A percentile compares a stretch with the other conserved stretches of the same genome.
phyloP scores from a whole-genome alignment of 768 basidiomycete species.

The Podaxis pistillaris region DNA sequence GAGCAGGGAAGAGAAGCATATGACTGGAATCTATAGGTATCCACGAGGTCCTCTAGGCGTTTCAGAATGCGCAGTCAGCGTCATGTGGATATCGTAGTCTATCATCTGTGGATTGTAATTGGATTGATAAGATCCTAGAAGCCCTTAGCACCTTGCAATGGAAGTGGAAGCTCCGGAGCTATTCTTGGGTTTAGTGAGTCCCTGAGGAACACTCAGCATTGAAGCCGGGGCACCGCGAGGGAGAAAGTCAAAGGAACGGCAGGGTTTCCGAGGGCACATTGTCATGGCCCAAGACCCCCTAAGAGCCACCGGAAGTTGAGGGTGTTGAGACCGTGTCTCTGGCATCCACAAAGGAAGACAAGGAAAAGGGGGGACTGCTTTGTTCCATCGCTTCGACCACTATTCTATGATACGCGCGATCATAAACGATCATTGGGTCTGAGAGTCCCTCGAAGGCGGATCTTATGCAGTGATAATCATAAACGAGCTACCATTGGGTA shows the following conservation, averaged over 20 bases:
- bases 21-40: background rate
- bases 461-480: background rate
- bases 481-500: background rate
- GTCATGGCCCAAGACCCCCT: background rate
- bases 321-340: background rate
- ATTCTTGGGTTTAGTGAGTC: background rate
- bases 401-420: background rate
- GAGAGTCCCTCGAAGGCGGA: background rate
- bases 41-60: background rate
- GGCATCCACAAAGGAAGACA: background rate
- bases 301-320: background rate
- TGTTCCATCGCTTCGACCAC: background rate
- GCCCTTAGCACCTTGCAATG: background rate
- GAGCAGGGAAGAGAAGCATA: background rate
- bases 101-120: background rate
- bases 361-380: background rate
- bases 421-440: background rate
- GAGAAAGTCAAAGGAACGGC: background rate
- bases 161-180: conserved; percentile 1
- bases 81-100: conserved; percentile 1
- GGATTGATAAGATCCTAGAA: conserved; percentile 1
- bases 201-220: background rate
- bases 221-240: background rate
- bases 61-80: background rate
- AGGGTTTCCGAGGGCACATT: background rate